These are phyloP conservation scores for Alternaria longipes DNA, from an alignment of 2,329 filamentous ascomycete species.

Conservation along the genomic window DNA sequence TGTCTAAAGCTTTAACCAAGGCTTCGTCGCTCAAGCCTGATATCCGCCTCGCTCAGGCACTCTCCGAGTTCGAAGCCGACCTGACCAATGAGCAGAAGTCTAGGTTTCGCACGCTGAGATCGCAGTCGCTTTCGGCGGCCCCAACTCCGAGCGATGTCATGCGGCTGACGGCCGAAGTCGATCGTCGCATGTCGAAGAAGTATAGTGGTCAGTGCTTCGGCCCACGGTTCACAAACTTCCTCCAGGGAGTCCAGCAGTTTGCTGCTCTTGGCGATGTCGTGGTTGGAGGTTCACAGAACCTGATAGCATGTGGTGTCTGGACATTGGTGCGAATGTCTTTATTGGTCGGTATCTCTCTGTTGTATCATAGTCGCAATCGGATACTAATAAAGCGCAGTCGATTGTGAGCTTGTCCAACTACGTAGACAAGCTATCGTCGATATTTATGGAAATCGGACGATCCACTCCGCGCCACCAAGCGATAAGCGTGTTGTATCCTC, in stretches of 20 bases:
- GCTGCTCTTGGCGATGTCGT: constrained; percentile 55
- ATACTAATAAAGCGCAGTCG: constrained; percentile 30
- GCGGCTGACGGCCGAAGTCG: constrained; percentile 50
- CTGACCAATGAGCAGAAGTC: constrained; percentile 21
- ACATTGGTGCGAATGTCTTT: constrained; percentile 55
- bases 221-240: constrained; percentile 53
- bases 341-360: constrained; percentile 42
- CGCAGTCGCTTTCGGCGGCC: neutral
- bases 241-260: constrained; percentile 56
- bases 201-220: constrained; percentile 49
- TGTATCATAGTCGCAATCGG: constrained; percentile 28
- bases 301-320: constrained; percentile 59
- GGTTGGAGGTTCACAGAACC: constrained; percentile 56
- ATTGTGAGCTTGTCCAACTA: constrained; percentile 45
- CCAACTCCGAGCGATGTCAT: constrained; percentile 22
- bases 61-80: constrained; percentile 21
- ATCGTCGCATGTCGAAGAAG: constrained; percentile 40
- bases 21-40: constrained; percentile 22
- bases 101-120: constrained; percentile 1
- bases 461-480: constrained; percentile 53
- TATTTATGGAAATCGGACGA: constrained; percentile 56
- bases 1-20: constrained; percentile 15
- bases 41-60: constrained; percentile 20
- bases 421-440: constrained; percentile 51
- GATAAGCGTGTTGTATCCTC: constrained; percentile 52